Base-by-base conservation (phyloP, 2,329 filamentous ascomycete genomes). In the Aspergillus sp. region DNA sequence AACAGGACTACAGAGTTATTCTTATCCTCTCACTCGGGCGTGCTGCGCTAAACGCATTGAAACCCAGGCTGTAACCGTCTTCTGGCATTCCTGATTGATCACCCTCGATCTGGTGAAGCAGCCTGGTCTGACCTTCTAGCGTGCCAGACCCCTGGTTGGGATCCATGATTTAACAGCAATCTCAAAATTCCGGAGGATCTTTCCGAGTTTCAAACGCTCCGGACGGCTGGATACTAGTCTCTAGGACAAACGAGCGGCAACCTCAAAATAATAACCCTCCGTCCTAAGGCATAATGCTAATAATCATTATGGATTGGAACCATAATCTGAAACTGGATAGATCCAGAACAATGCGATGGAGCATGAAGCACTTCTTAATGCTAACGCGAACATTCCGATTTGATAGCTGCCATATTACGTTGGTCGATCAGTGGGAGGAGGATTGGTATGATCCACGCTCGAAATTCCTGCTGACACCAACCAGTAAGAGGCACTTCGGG, bases 1-100 rank as follows among this genome's bases (percentile, higher is more conserved):
- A 49, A 50, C 27, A 44, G 31, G 23, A 27, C 37, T 39, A 39
- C 53, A 41, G 53, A 55, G 54, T 46, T 56, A 56, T 56, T 51
- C 46, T 56, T 56, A 46, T 56, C 46, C 40, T 24, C 15, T 27
- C 12, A 21, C 40, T 39, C 44, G 19, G 41, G 33, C 43, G 43
- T 54, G 21, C 52, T 47, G 41, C 43, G 21, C 31, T 54, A 46
- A 47, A 47, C 52, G 39, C 24, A 33, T 21, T 14, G 4, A n/a
- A 31, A 17, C 17, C 19, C 17, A 39, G 24, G 6, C n/a, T 46
- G 40, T 19, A 45, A 35, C 15, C 24, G 51, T 27, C 40, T 24
- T 43, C 27, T 45, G 17, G 27, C 27, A 37, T 17, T 33, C 40
- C 35, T 45, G 40, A 31, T 31, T 31, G 27, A 31, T 21, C 11